Base-by-base conservation (phyloP, 768 basidiomycete species). In the Mycena filopes region DNA sequence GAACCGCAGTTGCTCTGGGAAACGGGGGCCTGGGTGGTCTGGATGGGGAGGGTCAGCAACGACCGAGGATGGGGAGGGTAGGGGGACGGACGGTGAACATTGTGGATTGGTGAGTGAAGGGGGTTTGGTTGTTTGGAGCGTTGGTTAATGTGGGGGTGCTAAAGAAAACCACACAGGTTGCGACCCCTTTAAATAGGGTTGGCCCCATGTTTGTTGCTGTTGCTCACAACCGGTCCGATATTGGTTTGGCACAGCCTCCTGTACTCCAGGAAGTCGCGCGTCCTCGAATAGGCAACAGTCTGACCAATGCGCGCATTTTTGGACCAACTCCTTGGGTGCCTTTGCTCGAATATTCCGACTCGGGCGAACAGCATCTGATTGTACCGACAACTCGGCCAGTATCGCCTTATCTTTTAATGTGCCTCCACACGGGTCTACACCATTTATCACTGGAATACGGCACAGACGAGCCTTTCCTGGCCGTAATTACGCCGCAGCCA, bases 1-100 rank as follows among this genome's bases (percentile, higher is more conserved):
- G 71, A 78, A 74, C 86, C 86, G 72, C 88, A 89, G 77, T 68
- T 73, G 63, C 70, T 71, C 55, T 82, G 72, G 74, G 82, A 81
- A 71, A 82, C 80, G 64, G 82, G 82, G 68, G 68, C 65, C 67
- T 77, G 76, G 68, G 73, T 75, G 68, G 66, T 76, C 80, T 81
- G 63, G 16, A 45, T 25, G 53, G 65, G 28, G 31, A 28, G 20
- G 20, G 60, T 62, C 53, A 62, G 53, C 5, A 11, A 7, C 11
- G 23, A 29, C 23, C 31, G 29, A 31, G 25, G 60, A 41, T 2
- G 49, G 23, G 64, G 55, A 57, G 47, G 33, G 41, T 36, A 50
- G 36, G 41, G 46, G 23, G 21, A 77, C 82, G 36, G 60, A 85
- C 84, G 67, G 79, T 62, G 74, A 74, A 77, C 83, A 84, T 86